These are phyloP conservation scores for Dipodascus albidus DNA, from an alignment of 805 yeast genomes.

Conservation along the genomic window DNA sequence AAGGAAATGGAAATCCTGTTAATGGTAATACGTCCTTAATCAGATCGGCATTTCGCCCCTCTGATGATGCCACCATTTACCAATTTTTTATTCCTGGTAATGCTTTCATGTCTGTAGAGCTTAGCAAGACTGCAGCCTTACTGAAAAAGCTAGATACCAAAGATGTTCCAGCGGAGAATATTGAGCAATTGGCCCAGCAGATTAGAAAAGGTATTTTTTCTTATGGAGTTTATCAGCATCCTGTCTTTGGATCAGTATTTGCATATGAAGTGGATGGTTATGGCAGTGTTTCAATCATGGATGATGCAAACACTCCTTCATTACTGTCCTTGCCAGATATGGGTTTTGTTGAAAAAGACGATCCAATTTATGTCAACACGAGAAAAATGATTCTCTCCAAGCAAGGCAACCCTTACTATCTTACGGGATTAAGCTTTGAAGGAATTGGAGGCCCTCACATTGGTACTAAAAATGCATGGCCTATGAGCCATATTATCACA, in stretches of 20 bases:
- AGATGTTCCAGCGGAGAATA: conserved; percentile 13
- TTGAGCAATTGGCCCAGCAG: conserved; percentile 25
- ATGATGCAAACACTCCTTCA: conserved; percentile 86
- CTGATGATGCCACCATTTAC: conserved; percentile 74
- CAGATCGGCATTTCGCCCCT: conserved; percentile 79
- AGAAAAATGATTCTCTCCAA: conserved; percentile 61
- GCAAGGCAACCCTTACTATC: conserved; percentile 67
- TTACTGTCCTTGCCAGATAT: conserved; percentile 68
- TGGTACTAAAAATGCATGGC: conserved; percentile 78
- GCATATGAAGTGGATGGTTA: conserved; percentile 88
- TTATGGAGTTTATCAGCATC: conserved; percentile 58
- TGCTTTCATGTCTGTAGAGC: conserved; percentile 60
- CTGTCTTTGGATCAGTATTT: conserved; percentile 59
- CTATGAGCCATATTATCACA: conserved; percentile 68
- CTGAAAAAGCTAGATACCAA: conserved; percentile 16
- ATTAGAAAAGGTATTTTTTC: conserved; percentile 47
- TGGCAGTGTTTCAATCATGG: conserved; percentile 66
- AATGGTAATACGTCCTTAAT: conserved; percentile 56
- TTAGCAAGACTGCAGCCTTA: conserved; percentile 28
- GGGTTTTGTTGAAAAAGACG: conserved; percentile 43
- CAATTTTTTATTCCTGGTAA: conserved; percentile 82
- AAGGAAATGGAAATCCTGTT: conserved; percentile 80
- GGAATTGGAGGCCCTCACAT: conserved; percentile 92
- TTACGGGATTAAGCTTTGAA: conserved; percentile 48
- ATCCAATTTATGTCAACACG: conserved; percentile 64